Evolutionary conservation across 148 eudicot genomes (phyloP), one percentile per base, ranked within the genome.

Genomic region (Spergularia bocconei): DNA sequence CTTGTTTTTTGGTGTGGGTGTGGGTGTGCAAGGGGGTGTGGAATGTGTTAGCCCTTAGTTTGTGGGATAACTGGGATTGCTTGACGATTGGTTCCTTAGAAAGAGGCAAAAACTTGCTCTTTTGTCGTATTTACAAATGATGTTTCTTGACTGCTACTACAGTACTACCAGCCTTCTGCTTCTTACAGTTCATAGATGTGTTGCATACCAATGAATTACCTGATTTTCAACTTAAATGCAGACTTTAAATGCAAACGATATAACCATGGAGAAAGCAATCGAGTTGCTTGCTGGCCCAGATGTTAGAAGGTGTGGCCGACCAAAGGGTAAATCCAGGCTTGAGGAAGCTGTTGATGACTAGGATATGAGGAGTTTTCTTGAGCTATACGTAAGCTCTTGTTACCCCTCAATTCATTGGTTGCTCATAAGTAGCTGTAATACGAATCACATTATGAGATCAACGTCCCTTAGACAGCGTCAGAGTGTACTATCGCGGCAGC

Each of bases 211-310:
- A 60, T 50, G n/a, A 61, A 51, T 17, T 23, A 7, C 51, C 36
- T 17, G n/a, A 6, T 41, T 69, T 16, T 19, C 13, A 2, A 63
- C 23, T 67, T 80, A 41, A 75, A 39, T 54, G 63, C 89, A 94
- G 98, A 80, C 81, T 74, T 2, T 86, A 73, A 85, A 80, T 61
- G 87, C 96, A 14, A 67, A 17, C 48, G 83, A 84, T 52, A 76
- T 94, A 57, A 86, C 85, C 64, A 69, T 94, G 72, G 88, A 87
- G 78, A 86, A 85, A 86, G 98, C 96, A 59, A 25, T 94, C 81
- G 74, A 84, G 82, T 77, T 91, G 67, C 85, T 94, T 63, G 16
- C 62, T 38, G 65, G 91, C 71, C 74, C 82, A 19, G 78, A 83
- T 33, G 93, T 85, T n/a, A 89, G 72, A 79, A 44, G 50, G 75